A percentile compares a stretch with the other conserved stretches of the same genome.
Evolutionary conservation across 352 stramenopile species (phyloP).

Genomic region (Pseudoperonospora humuli): DNA sequence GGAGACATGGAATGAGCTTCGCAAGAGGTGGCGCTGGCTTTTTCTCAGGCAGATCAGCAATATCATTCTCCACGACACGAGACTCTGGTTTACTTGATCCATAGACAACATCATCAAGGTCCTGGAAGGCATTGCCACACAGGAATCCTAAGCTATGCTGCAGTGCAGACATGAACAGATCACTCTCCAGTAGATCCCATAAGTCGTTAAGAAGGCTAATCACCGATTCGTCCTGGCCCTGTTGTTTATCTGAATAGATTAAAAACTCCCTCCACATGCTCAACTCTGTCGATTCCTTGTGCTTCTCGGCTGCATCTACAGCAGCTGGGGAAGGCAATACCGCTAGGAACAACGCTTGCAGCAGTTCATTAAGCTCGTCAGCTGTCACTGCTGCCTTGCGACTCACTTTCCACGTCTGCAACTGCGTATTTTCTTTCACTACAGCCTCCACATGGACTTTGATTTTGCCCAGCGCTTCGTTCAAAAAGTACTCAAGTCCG

Average conservation of each 20-base stretch:
- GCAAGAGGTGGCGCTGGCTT: constrained; percentile 59
- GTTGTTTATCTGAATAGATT: constrained; percentile 68
- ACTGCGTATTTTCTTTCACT: constrained; percentile 37
- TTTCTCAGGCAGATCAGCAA: constrained; percentile 9
- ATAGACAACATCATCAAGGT: constrained; percentile 71
- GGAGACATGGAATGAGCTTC: constrained; percentile 72
- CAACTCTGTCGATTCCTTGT: constrained; percentile 23
- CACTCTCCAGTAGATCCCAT: constrained; percentile 74
- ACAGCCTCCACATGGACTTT: constrained; percentile 51
- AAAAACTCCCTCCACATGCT: constrained; percentile 56
- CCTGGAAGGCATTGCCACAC: constrained; percentile 76
- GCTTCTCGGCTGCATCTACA: constrained; percentile 19
- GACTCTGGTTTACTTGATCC: constrained; percentile 18
- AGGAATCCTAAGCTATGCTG: constrained; percentile 66
- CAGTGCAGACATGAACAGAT: constrained; percentile 62
- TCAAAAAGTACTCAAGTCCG: constrained; percentile 71
- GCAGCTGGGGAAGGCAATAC: constrained; percentile 35
- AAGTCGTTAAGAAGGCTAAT: constrained; percentile 78
- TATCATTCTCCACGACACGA: constrained; percentile 20
- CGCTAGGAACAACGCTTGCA: constrained; percentile 57
- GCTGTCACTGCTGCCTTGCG: constrained; percentile 54
- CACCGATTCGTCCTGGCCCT: constrained; percentile 58
- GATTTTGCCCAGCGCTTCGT: constrained; percentile 54
- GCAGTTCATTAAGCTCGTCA: constrained; percentile 67
- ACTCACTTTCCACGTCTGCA: constrained; percentile 69